Evolutionary conservation across 2,329 filamentous ascomycete species (phyloP).

Genomic region (Ophioceras dolichostomum): DNA sequence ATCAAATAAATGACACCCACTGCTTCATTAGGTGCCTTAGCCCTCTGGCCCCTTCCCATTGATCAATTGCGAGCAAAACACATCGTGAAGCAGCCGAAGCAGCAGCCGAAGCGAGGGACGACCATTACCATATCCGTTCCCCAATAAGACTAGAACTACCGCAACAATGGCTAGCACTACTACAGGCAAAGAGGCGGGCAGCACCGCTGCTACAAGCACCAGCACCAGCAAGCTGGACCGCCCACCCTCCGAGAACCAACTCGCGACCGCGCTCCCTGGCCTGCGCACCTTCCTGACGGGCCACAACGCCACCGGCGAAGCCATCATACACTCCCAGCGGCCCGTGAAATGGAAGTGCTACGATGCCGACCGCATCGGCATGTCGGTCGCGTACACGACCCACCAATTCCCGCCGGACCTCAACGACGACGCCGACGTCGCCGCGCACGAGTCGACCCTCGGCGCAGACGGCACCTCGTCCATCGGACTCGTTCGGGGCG

Average conservation of each 20-base stretch:
- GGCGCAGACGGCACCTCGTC: slow-evolving; percentile 3
- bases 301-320: slow-evolving; percentile 7
- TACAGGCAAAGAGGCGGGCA: too few species aligned
- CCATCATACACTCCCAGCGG: slow-evolving; percentile 8
- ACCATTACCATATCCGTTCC: too few species aligned
- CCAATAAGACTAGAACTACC: too few species aligned
- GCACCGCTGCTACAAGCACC: too few species aligned
- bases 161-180: too few species aligned
- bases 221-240: too few species aligned
- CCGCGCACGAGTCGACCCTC: slow-evolving; percentile 7
- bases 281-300: slow-evolving; percentile 8
- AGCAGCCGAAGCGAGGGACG: too few species aligned
- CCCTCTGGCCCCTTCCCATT: too few species aligned
- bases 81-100: too few species aligned
- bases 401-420: slow-evolving; percentile 8
- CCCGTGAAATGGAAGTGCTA: slow-evolving; percentile 6
- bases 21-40: too few species aligned
- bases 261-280: slow-evolving; percentile 5
- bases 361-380: slow-evolving; percentile 7
- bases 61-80: too few species aligned
- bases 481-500: slow-evolving; percentile 8
- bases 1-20: too few species aligned
- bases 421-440: slow-evolving; percentile 8
- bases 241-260: slow-evolving; percentile 4
- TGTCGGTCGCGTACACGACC: slow-evolving; percentile 10